Conservation (phyloP, 306 rosid genomes). For the Nissolia schottii region DNA sequence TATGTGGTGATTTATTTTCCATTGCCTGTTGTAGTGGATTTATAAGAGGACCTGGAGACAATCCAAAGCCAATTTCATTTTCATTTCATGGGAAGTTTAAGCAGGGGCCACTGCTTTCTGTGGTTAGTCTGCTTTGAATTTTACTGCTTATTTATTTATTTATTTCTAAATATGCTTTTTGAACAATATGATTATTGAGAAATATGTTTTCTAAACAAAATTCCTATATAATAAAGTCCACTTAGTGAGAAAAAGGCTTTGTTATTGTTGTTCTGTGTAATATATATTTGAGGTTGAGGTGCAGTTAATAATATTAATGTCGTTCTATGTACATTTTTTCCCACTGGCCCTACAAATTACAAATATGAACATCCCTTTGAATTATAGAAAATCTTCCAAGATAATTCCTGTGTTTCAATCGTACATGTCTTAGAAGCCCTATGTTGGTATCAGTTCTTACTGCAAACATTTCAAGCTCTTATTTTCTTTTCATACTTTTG, state of each 20-base stretch:
- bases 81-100: slow-evolving; percentile 81
- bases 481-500: neutral
- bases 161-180: neutral
- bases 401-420: neutral
- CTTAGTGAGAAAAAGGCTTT: neutral
- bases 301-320: neutral
- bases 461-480: slow-evolving; percentile 9
- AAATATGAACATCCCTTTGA: neutral
- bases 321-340: neutral
- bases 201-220: neutral
- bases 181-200: too few relatives aligned
- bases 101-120: slow-evolving; percentile 92
- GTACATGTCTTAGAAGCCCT: neutral
- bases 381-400: neutral
- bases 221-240: neutral
- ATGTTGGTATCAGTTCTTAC: neutral
- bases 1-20: neutral
- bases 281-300: neutral
- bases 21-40: slow-evolving; percentile 63
- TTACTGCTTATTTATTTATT: neutral
- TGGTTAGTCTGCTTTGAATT: slow-evolving; percentile 47
- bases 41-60: slow-evolving; percentile 93
- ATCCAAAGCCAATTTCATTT: slow-evolving; percentile 72
- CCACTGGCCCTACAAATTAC: neutral
- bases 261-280: neutral